Base-by-base conservation (phyloP, 768 basidiomycete genomes). In the Dioszegia aurantiaca region DNA sequence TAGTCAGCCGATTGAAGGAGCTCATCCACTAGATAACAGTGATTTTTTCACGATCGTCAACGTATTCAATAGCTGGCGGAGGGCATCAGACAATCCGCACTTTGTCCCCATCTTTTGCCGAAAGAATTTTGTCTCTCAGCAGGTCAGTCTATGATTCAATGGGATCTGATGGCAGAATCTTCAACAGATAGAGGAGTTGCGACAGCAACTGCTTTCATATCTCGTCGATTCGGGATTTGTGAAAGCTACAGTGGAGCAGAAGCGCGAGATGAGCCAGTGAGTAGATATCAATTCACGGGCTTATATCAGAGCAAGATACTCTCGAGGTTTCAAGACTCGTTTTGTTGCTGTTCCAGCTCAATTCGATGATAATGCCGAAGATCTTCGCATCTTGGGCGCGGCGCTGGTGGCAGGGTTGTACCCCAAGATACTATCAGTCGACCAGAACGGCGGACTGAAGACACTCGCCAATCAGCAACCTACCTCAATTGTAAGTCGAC, bases 1-100 rank as follows among this genome's bases (percentile, higher is more conserved):
- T 39, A 10, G 10, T 9, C 21, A 16, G 12, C 43, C 37, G 36
- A 42, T 21, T 4, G 16, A 28, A 45, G 54, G 40, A 58, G 30
- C 37, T 51, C 30, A 44, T n/a, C 21, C 23, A 6, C 16, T 40
- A 93, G 93, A 90, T 58, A 89, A 93, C 74, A 92, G 89, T 6
- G 94, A 99, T 73, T 99, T 99, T 74, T 70, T 97, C 63, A 95
- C 93, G 0, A 83, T 93, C 43, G 90, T 93, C 73, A 87, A 90
- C 60, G 92, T 88, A 0, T 98, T 92, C 77, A 77, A 84, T 4
- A 86, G 85, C 60, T 98, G 93, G 92, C 81, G 93, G 27, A 81
- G 83, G 58, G 87, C 86, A 31, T 87, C 82, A 26, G 80, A 82
- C 6, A 89, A 87, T 49, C 72, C 72, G 64, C 78, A 78, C 39